Base-by-base conservation (phyloP, 2,329 filamentous ascomycete species). In the Colletotrichum theobromicola region DNA sequence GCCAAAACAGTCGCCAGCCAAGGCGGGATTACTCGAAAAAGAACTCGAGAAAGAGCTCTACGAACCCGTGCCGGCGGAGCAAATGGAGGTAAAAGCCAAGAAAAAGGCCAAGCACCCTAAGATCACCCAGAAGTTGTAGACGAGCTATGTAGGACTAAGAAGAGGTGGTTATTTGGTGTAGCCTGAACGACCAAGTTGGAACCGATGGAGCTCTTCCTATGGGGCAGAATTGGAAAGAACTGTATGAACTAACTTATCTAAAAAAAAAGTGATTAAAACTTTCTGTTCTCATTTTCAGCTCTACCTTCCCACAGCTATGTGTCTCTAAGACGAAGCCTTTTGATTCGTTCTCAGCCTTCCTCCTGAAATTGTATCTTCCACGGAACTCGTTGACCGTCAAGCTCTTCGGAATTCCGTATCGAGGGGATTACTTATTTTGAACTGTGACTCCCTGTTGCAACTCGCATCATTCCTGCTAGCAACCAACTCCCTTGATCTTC, bases 101-200 rank as follows among this genome's bases (percentile, higher is more conserved):
- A 2, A 13, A 50, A 50, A 1, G 24, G n/a, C 42, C 6, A n/a
- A 24, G 24, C 10, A 12, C 42, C 24, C 6, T 21, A 50, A 21
- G 0, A 2, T 10, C n/a, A 7, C 0, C 12, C 12, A 21, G n/a
- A 21, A 50, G 2, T 10, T 32, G 4, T 32, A 32, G 30, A 32
- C 12, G 13, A 4, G 6, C n/a, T 7, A 12, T 21, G n/a, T 0
- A 0, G n/a, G 7, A 12, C 21, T 50, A 6, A 50, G n/a, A 7
- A 50, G n/a, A 12, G 42, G 21, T 21, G 42, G n/a, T 6, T 10
- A 50, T n/a, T 21, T 6, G 7, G 12, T n/a, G n/a, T n/a, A 50
- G 42, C 42, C n/a, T 10, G 6, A n/a, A 13, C 42, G 42, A 21
- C 42, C 2, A 21, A n/a, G n/a, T 50, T 50, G 42, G 2, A 21